Conservation (phyloP, 2,329 filamentous ascomycete genomes). For the Colletotrichum brevisporum region DNA sequence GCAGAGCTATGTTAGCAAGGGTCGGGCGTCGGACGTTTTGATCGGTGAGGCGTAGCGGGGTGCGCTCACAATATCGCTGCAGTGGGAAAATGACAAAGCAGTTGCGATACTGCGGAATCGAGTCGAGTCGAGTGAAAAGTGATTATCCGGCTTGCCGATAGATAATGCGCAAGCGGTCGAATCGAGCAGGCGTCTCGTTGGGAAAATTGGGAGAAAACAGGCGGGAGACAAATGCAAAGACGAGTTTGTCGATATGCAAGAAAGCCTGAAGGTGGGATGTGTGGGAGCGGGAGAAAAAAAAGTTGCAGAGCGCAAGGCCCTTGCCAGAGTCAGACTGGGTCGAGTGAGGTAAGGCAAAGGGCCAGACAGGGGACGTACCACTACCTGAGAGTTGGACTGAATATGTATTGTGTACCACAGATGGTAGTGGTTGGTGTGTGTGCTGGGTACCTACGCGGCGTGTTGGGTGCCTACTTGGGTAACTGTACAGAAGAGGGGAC, state of each 20-base stretch:
- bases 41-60: conserved; percentile 28
- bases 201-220: conserved; percentile 17
- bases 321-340: conserved; percentile 17
- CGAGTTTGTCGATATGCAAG: conserved; percentile 40
- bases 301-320: conserved; percentile 26
- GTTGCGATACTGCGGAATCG: conserved; percentile 11
- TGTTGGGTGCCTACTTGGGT: no score
- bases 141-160: conserved; percentile 38
- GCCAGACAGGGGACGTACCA: conserved; percentile 40
- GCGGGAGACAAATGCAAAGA: conserved; percentile 33
- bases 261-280: conserved; percentile 40
- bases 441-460: no score
- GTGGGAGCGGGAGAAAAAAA: conserved; percentile 38
- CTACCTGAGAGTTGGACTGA: no score
- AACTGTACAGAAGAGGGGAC: no score
- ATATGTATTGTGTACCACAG: no score
- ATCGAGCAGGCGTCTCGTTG: conserved; percentile 34
- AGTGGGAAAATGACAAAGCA: conserved; percentile 4
- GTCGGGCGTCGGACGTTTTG: conserved; percentile 16
- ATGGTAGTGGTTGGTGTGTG: no score
- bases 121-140: neutral
- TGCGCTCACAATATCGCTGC: conserved; percentile 38
- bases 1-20: conserved; percentile 34
- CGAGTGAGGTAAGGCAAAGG: conserved; percentile 25
- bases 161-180: conserved; percentile 39